Evolutionary conservation across 1,139 yeast species (phyloP).

Genomic region (Candida pseudoviswanathii): DNA sequence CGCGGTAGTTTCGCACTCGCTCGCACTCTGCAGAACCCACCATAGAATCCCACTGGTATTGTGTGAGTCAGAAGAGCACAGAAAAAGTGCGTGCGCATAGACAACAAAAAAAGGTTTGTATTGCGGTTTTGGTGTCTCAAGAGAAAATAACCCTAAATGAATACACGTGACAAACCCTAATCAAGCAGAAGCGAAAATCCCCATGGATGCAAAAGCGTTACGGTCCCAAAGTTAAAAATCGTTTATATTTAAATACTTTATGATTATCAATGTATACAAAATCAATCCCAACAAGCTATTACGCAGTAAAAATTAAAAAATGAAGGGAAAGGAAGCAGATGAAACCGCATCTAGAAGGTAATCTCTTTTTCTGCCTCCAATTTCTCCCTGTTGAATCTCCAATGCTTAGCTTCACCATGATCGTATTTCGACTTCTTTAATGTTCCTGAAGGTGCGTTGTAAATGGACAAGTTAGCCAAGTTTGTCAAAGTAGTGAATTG

Average conservation of each 20-base stretch:
- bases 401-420: constrained; percentile 54
- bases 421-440: constrained; percentile 53
- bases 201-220: too few species aligned
- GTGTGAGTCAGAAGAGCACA: constrained; percentile 2
- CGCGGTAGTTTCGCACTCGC: constrained; percentile 6
- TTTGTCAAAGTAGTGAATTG: constrained; percentile 54
- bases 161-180: constrained; percentile 2
- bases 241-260: constrained; percentile 3
- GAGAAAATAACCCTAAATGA: background rate
- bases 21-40: constrained; percentile 2
- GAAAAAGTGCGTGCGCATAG: too few species aligned
- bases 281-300: background rate
- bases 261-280: background rate
- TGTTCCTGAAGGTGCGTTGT: constrained; percentile 71
- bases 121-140: background rate
- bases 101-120: too few species aligned
- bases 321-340: background rate
- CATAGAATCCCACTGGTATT: background rate
- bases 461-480: constrained; percentile 57
- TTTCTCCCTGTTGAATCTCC: constrained; percentile 62
- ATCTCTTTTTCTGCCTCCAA: constrained; percentile 67
- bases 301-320: background rate
- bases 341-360: constrained; percentile 25
- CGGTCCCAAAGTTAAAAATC: too few species aligned
- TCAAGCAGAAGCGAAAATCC: too few species aligned